Conservation (phyloP, 768 basidiomycete species). For the Boletus reticulatus region DNA sequence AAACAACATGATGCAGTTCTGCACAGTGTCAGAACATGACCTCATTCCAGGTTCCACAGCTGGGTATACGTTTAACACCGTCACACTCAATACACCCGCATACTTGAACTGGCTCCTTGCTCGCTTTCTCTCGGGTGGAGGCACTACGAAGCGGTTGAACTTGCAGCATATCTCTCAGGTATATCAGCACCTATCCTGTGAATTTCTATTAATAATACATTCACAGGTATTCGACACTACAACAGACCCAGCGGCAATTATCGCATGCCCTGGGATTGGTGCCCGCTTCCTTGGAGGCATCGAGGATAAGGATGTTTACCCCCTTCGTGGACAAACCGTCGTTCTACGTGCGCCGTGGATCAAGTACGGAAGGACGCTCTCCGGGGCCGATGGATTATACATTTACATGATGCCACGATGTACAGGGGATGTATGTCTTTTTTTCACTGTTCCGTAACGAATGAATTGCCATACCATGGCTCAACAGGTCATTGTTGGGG, state of each 20-base stretch:
- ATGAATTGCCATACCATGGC: not conserved
- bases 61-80: constrained; percentile 61
- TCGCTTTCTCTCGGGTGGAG: constrained; percentile 61
- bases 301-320: constrained; percentile 47
- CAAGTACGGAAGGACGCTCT: constrained; percentile 35
- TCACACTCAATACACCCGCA: constrained; percentile 63
- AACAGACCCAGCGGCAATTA: constrained; percentile 39
- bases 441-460: not conserved
- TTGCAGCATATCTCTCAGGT: constrained; percentile 72
- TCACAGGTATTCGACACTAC: constrained; percentile 14
- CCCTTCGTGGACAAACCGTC: constrained; percentile 46
- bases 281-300: constrained; percentile 51
- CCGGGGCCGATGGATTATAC: constrained; percentile 29
- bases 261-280: constrained; percentile 71
- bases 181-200: not conserved
- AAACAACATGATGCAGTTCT: constrained; percentile 24
- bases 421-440: constrained; percentile 39
- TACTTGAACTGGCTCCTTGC: constrained; percentile 65
- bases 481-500: constrained; percentile 54
- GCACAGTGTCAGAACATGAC: constrained; percentile 37
- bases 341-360: constrained; percentile 50
- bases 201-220: not conserved
- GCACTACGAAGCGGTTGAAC: constrained; percentile 52
- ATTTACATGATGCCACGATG: constrained; percentile 37
- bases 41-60: constrained; percentile 41